These are phyloP conservation scores for Citrullus mucosospermus DNA, from an alignment of 306 rosid species.

Conservation along the genomic window DNA sequence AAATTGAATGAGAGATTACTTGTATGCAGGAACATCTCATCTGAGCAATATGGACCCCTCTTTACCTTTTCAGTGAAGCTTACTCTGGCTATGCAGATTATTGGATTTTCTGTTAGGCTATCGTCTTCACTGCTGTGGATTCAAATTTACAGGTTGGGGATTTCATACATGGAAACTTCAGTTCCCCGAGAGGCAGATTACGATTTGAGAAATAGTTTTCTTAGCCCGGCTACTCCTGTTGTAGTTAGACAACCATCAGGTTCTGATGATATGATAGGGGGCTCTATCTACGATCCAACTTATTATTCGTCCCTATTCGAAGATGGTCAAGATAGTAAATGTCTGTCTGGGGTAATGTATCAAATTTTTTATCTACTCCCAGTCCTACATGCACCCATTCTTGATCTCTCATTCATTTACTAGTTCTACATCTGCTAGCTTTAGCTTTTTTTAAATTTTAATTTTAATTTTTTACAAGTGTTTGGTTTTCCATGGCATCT, in stretches of 20 bases:
- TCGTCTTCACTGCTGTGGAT: slow-evolving; percentile 79
- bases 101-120: slow-evolving; percentile 60
- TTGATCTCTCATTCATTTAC: neutral
- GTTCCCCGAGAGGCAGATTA: slow-evolving; percentile 45
- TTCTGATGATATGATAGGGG: slow-evolving; percentile 79
- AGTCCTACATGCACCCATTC: neutral
- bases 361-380: neutral
- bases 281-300: slow-evolving; percentile 77
- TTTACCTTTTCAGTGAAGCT: slow-evolving; percentile 73
- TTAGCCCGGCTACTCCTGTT: slow-evolving; percentile 70
- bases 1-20: slow-evolving; percentile 2
- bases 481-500: neutral
- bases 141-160: slow-evolving; percentile 93
- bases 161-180: slow-evolving; percentile 40
- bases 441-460: neutral
- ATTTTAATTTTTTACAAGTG: neutral
- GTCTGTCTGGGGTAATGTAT: slow-evolving; percentile 38
- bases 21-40: slow-evolving; percentile 63
- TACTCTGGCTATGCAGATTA: slow-evolving; percentile 66
- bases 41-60: slow-evolving; percentile 22
- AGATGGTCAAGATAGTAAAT: slow-evolving; percentile 53
- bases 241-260: slow-evolving; percentile 46
- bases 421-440: neutral
- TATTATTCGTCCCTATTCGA: slow-evolving; percentile 78
- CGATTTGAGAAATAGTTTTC: slow-evolving; percentile 69